Base-by-base conservation (phyloP, 116 monocot genomes). In the Phalaenopsis hybrid region DNA sequence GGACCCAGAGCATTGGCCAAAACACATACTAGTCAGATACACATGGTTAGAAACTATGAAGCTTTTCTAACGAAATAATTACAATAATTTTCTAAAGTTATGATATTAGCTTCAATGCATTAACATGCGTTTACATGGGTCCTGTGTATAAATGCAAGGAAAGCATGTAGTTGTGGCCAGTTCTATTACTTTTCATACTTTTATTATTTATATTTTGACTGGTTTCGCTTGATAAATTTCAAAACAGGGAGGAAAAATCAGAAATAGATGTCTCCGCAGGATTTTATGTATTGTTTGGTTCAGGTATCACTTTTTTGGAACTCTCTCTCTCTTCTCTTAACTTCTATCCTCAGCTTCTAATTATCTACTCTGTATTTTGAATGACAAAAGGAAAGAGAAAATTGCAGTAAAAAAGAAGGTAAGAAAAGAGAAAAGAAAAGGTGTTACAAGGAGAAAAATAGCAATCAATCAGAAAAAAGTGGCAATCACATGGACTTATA, bases 201-300 rank as follows among this genome's bases (percentile, higher is more conserved):
- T 63, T 63, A 23, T 2, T 63, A 21, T 63, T 63, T 72, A 37
- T 37, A 72, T 37, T 72, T 72, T 72, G 41, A 34, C 15, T 72
- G 1, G 23, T 63, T 63, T 63, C 25, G 20, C 8, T 21, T 63
- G n/a, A 21, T 72, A 34, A 5, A 72, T 57, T 59, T 61, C 73
- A 78, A 79, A 74, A 63, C 87, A 99, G 99, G 99, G 88, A 95
- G 82, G 99, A 99, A 85, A 85, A 63, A 43, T 99, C 95, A 28
- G 99, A 99, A 65, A 93, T 99, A 81, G 99, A 99, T 89, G 99
- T 99, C 44, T 73, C 88, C 34, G 92, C 88, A 74, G 99, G 99
- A 34, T 99, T 95, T 79, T 99, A 95, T 89, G 89, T 99, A 55
- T 81, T 99, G 21, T 99, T 99, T 85, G 95, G 99, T 84, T 95